Evolutionary conservation across 129 eudicot genomes (phyloP), one percentile per base, ranked within the genome.

Genomic region (Saussurea involucrata): DNA sequence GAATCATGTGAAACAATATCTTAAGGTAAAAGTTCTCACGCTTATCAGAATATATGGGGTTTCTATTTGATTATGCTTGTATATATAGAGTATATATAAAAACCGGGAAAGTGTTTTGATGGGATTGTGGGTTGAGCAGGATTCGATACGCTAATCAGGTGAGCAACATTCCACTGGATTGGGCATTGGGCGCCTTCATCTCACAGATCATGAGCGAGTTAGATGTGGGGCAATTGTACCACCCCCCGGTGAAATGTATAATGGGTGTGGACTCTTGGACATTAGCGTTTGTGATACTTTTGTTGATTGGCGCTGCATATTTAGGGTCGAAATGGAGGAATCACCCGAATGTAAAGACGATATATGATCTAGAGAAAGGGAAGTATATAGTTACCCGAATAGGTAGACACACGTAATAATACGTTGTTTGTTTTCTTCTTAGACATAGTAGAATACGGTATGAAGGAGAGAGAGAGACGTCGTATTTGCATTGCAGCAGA

Each of bases 171-270:
- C 98, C 98, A 33, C 96, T 94, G 40, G 98, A 91, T 84, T 91
- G 97, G 98, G 97, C 97, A 24, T 83, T 94, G 73, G 98, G 98
- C 72, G 98, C 96, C 77, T 89, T 91, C 86, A 91, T 94, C 81
- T 81, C 86, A 73, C 97, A 87, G 76, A 80, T 69, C 74, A 74
- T 85, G 74, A 80, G 78, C 24, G 85, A 77, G 7, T 8, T 72
- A 21, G 81, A 83, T 12, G 36, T 9, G 13, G 84, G 69, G 12
- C 68, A 91, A 55, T 70, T 83, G 15, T 69, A 82, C 57, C n/a
- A n/a, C n/a, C n/a, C n/a, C n/a, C 87, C 86, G 83, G 61, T 83
- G 17, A 69, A 71, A 55, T 24, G 71, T 9, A 11, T 88, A 25
- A n/a, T 75, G 61, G 32, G 80, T 32, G 67, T 79, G 8, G 84